These are phyloP conservation scores for Eucalyptus viminalis DNA, from an alignment of 345 rosid genomes.

Conservation along the genomic window DNA sequence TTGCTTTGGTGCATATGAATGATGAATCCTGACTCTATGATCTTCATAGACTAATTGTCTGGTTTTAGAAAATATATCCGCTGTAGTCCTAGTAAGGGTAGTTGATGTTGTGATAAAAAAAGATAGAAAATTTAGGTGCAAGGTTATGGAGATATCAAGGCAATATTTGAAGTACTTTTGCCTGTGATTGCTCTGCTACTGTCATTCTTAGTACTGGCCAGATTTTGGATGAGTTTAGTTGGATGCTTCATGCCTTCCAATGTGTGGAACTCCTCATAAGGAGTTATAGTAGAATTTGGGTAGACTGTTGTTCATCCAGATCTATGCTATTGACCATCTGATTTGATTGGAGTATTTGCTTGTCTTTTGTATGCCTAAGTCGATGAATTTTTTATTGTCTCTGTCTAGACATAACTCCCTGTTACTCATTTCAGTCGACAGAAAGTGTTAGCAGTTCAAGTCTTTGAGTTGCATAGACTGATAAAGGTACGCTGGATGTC, in stretches of 20 bases:
- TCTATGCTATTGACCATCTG: neutral
- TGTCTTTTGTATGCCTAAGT: neutral
- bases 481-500: constrained; percentile 47
- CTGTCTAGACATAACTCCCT: constrained; percentile 11
- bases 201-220: neutral
- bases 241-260: neutral
- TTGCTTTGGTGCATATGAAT: neutral
- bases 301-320: neutral
- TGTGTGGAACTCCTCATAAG: neutral
- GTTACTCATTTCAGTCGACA: constrained; percentile 68
- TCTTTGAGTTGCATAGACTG: constrained; percentile 89
- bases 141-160: neutral
- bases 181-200: neutral
- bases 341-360: neutral
- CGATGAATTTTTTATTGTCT: neutral
- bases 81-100: neutral
- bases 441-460: constrained; percentile 79
- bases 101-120: neutral
- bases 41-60: neutral
- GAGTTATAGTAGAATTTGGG: too few species aligned
- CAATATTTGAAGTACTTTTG: neutral
- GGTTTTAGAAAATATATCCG: neutral
- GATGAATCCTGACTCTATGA: neutral
- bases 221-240: neutral
- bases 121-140: neutral